Conservation (phyloP, 139 green algal species). For the Micromonas commoda region DNA sequence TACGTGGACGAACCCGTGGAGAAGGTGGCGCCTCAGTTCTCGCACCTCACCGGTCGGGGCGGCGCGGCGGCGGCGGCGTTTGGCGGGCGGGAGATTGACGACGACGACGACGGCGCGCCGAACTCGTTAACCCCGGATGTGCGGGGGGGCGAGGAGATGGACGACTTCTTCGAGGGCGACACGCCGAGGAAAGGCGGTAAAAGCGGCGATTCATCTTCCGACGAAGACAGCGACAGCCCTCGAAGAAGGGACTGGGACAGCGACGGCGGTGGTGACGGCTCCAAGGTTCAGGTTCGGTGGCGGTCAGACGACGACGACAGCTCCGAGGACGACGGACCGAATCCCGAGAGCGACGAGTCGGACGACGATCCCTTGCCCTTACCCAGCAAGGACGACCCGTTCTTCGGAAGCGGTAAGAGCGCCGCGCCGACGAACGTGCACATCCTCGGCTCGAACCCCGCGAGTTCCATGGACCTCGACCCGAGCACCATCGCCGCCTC, state of each 20-base stretch:
- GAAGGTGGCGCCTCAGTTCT: slow-evolving; percentile 13
- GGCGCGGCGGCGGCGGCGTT: slow-evolving; percentile 5
- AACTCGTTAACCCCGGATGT: neutral
- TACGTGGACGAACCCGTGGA: neutral
- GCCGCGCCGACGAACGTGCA: neutral
- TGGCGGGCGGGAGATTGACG: slow-evolving; percentile 3
- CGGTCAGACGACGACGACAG: neutral
- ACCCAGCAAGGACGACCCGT: neutral
- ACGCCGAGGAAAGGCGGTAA: neutral
- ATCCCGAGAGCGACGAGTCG: neutral
- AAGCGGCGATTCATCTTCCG: neutral
- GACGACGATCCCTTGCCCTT: neutral
- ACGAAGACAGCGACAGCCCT: neutral
- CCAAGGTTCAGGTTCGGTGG: neutral
- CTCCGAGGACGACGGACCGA: neutral
- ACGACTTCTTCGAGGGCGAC: neutral
- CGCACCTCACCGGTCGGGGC: slow-evolving; percentile 2
- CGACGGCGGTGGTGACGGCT: too few species aligned
- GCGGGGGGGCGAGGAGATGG: neutral
- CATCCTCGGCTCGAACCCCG: neutral
- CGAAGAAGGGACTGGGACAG: neutral
- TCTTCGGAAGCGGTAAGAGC: slow-evolving; percentile 1
- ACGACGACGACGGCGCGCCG: neutral
- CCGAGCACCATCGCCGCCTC: neutral
- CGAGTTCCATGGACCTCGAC: neutral